Base-by-base conservation (phyloP, 2,329 filamentous ascomycete genomes). In the Alternaria sp. region DNA sequence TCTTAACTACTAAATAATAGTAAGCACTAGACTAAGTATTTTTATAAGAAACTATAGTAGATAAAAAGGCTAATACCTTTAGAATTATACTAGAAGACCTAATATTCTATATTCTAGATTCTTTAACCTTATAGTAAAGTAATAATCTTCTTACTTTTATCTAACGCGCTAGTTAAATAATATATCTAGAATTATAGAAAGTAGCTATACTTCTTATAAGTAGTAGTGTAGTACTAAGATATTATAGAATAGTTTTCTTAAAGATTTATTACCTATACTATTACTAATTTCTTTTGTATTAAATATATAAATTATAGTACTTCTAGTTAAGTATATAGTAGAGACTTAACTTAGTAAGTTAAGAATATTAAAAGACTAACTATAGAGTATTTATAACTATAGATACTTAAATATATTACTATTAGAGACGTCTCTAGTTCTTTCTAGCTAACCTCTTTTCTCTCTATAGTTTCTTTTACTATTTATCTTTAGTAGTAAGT, bases 261-360 rank as follows among this genome's bases (percentile, higher is more conserved):
- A 60, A 50, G 30, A 40, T 28, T 23, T 9, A 6, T 40, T 57
- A 13, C 45, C 52, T 30, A 21, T 46, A 55, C 13, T 7, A 13
- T 68, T 26, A 2, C 40, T 68, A 1, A 55, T 68, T 57, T 45
- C 53, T 47, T 65, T 63, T 51, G 45, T 67, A 5, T 4, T 67
- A 21, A 64, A 57, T 63, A 49, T 57, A 15, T 45, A 68, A 45
- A 51, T 65, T 10, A 58, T 43, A 57, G 61, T 65, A 11, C 12
- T 67, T 28, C 45, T 15, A 19, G 56, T 59, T 8, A 36, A 68
- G 28, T 21, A 62, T 21, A 25, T 45, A 44, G 23, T 23, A 47
- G 57, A 57, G 13, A 26, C 57, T 36, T 2, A 15, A 23, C 47
- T 67, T 46, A 62, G 12, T n/a, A 19, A 62, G 9, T 67, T 65